phyloP scores from a whole-genome alignment of 192 early-diverging fungal species.

The Rhizophagus prolifer region DNA sequence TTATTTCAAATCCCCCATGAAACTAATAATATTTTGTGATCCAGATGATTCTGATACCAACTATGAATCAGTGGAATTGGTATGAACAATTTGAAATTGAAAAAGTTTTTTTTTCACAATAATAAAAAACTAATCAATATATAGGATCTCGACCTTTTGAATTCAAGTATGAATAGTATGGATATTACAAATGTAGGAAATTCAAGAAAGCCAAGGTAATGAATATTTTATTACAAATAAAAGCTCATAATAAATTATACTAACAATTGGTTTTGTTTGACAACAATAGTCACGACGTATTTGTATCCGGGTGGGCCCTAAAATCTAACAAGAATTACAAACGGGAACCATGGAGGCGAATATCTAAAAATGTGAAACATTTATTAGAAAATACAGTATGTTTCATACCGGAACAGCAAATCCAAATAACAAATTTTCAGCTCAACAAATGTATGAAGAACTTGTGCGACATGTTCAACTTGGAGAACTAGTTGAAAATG shows the following conservation, averaged over 20 bases:
- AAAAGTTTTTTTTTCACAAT: neutral
- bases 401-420: neutral
- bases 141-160: neutral
- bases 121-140: neutral
- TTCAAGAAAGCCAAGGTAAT: neutral
- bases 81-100: neutral
- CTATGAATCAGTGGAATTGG: neutral
- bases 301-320: neutral
- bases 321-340: neutral
- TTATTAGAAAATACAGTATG: constrained; percentile 8
- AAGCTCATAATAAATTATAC: neutral
- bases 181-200: neutral
- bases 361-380: neutral
- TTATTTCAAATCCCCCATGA: neutral
- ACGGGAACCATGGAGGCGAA: neutral
- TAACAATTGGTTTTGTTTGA: neutral
- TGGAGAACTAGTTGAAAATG: neutral
- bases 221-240: neutral
- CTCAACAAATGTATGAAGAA: neutral
- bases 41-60: neutral
- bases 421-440: neutral
- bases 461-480: neutral
- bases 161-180: neutral
- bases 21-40: neutral
- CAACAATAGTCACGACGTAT: neutral